Evolutionary conservation across 768 basidiomycete species (phyloP).

Genomic region (Lactifluus rugatus): DNA sequence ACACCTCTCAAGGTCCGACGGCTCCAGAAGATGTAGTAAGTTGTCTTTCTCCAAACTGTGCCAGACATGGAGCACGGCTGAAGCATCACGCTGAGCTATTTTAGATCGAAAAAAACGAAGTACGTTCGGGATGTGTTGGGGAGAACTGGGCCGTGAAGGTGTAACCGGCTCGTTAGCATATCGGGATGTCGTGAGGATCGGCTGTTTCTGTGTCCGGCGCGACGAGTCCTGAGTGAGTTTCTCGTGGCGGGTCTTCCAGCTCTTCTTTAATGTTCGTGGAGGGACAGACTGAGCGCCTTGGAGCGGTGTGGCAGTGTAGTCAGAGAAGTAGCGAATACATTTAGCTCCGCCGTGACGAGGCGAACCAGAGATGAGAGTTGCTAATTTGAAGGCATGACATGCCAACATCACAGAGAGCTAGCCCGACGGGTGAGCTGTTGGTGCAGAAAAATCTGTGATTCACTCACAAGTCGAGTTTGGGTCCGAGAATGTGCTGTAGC

Average conservation of each 20-base stretch:
- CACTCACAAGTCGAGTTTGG: background rate
- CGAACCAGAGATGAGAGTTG: background rate
- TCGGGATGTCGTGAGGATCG: background rate
- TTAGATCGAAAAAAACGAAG: slow-evolving; percentile 29
- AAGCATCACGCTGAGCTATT: slow-evolving; percentile 29
- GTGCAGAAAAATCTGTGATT: background rate
- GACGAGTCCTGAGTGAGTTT: background rate
- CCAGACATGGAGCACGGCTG: slow-evolving; percentile 32
- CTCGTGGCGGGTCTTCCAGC: background rate
- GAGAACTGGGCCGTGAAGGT: background rate
- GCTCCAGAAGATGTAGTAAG: slow-evolving; percentile 38
- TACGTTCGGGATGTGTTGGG: slow-evolving; percentile 24
- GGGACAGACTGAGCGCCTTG: background rate
- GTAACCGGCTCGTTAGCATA: background rate
- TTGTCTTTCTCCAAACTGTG: slow-evolving; percentile 32
- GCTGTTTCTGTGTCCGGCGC: background rate
- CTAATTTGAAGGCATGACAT: background rate
- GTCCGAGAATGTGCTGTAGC: too few relatives aligned
- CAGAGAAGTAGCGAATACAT: background rate
- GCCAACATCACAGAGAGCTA: slow-evolving; percentile 1
- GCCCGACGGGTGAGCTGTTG: background rate
- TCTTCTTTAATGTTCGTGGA: background rate
- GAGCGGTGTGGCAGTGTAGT: background rate
- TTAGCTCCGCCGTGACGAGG: background rate
- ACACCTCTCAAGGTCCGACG: slow-evolving; percentile 31